A percentile compares a stretch with the other conserved stretches of the same genome.
These are phyloP conservation scores for Coemansia sp. DNA, from an alignment of 192 early-diverging fungal genomes.

Conservation along the genomic window DNA sequence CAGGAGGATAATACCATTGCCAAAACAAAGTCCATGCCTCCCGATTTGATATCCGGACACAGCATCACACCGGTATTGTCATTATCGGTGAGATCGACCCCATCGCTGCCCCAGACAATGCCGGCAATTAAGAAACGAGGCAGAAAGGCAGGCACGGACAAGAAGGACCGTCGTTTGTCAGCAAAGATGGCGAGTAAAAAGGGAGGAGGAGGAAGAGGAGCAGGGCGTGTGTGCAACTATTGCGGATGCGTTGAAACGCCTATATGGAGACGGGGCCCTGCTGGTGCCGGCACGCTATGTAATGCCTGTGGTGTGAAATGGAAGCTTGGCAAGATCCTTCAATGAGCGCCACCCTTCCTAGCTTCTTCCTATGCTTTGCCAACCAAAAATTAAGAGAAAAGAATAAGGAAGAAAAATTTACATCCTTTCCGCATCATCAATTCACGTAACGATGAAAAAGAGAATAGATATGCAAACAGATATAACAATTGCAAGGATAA, in stretches of 20 bases:
- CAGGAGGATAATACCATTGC: background rate
- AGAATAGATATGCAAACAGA: conserved; percentile 45
- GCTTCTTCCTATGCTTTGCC: no score
- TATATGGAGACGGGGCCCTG: conserved; percentile 77
- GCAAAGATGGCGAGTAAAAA: background rate
- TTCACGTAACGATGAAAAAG: conserved; percentile 24
- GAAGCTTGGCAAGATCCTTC: conserved; percentile 76
- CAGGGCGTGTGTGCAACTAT: conserved; percentile 61
- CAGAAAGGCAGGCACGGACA: background rate
- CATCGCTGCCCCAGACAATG: background rate
- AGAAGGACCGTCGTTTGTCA: background rate
- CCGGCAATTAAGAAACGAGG: background rate
- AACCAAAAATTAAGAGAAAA: no score
- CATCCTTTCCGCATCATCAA: background rate
- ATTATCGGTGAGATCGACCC: background rate
- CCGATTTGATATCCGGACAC: background rate
- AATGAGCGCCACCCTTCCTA: background rate
- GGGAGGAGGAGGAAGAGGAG: no score
- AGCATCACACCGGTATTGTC: background rate
- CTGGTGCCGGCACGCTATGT: conserved; percentile 70
- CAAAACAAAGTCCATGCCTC: background rate
- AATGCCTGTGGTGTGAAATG: conserved; percentile 84
- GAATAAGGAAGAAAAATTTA: background rate
- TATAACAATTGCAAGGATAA: conserved; percentile 43
- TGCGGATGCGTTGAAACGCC: conserved; percentile 69